Base-by-base conservation (phyloP, 2,329 filamentous ascomycete genomes). In the Fusarium pseudograminearum region DNA sequence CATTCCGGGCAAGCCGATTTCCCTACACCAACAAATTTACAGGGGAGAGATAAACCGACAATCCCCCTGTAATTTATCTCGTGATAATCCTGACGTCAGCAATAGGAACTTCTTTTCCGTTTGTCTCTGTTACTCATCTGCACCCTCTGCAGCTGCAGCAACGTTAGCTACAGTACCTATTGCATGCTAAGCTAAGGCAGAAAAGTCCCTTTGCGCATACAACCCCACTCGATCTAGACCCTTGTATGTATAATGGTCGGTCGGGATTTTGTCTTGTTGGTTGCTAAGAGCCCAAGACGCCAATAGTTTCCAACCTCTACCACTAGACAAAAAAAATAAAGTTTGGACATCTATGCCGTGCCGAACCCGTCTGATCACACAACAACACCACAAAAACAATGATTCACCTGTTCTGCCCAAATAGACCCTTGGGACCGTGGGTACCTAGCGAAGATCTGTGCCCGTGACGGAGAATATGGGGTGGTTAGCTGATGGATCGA, bases 11-110 rank as follows among this genome's bases (percentile, higher is more conserved):
- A 36, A 55, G 47, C 58, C 58, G 58, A 61, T 63, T 30, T 46
- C 28, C 44, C n/a, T 40, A 40, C 36, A 40, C 36, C n/a, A 40
- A 40, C n/a, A 40, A 12, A 40, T 40, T 40, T 40, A 40, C 36
- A 14, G 36, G 28, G 22, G 34, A 20, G 5, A 28, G 26, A 46
- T 55, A 24, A 24, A 26, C 9, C 46, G 7, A 30, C 5, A 14
- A n/a, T 57, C 46, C 38, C 36, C 40, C 30, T 26, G 47, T 28
- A 20, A 40, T 36, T 33, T 20, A 14, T 41, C 18, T 46, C 44
- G 44, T 51, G 11, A 31, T 50, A 40, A 36, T 34, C 57, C 52
- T 67, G 65, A 67, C 57, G 65, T 67, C 63, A 67, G 57, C 64
- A 54, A 24, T 18, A 61, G 52, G 57, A 63, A 40, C 12, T 28